Evolutionary conservation across 768 basidiomycete species (phyloP), one percentile per base, ranked within the genome.

Genomic region (Glaciozyma martinii): DNA sequence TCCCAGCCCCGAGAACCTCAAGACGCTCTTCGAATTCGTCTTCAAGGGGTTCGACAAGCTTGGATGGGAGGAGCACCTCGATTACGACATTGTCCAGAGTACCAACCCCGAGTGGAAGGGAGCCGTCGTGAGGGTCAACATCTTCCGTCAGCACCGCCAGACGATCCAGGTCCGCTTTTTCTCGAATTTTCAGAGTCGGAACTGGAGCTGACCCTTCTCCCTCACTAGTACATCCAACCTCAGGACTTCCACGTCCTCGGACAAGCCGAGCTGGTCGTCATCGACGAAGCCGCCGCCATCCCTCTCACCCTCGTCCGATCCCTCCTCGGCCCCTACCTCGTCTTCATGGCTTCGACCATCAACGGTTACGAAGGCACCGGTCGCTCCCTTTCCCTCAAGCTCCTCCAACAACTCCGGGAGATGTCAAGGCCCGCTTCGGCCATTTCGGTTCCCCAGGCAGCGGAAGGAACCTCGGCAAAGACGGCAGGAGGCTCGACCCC

Each of bases 321-420:
- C 72, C 87, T 99, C 67, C 85, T 99, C 61, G 95, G 95, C 0
- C 81, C 81, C 0, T 98, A 98, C 78, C 88, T 98, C 43, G 92
- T 98, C 58, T 98, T 98, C 81, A 86, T 98, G 81, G 90, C 95
- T 2, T 95, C 92, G n/a, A 99, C 95, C 1, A 92, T 99, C 78
- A 98, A 97, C 75, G 95, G 95, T 47, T 99, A 99, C 77, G 95
- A 98, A 81, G 95, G 95, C 32, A 98, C 95, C 0, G 95, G 95
- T n/a, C 89, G 95, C 32, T 97, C 93, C 1, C 84, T 99, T 56
- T 95, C 92, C 55, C 86, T 99, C 66, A 99, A 99, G 77, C 87
- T 99, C 63, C 88, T 99, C 69, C 89, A 98, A 76, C 92, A 95
- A 76, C 84, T 98, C 5, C 87, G 95, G 44, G 95, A 98, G 76